Percentiles rank a stretch among this genome's conserved stretches.
Evolutionary conservation across 768 basidiomycete genomes (phyloP).

Genomic region (Mycena maculata): DNA sequence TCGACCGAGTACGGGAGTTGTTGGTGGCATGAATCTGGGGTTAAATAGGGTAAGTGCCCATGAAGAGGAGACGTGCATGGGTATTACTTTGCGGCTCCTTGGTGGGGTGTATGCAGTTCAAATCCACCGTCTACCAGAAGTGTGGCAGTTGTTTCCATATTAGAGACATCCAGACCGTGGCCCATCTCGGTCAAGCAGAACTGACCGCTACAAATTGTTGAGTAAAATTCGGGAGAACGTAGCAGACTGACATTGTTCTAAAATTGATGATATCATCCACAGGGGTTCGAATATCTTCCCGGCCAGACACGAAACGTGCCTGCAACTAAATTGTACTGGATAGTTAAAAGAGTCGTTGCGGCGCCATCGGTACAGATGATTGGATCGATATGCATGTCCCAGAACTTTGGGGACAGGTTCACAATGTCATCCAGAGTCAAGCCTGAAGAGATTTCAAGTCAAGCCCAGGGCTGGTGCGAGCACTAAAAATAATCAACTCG

Average conservation of each 20-base stretch:
- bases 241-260: background rate
- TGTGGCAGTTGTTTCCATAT: conserved; percentile 53
- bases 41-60: background rate
- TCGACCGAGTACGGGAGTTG: conserved; percentile 43
- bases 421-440: conserved; percentile 24
- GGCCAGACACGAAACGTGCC: conserved; percentile 23
- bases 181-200: conserved; percentile 51
- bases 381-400: conserved; percentile 28
- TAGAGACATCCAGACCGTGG: conserved; percentile 51
- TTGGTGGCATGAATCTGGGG: conserved; percentile 50
- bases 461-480: too few relatives aligned
- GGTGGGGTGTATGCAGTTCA: conserved; percentile 45
- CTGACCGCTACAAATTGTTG: conserved; percentile 38
- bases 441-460: too few relatives aligned
- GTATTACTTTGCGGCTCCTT: conserved; percentile 47
- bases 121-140: conserved; percentile 44
- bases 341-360: conserved; percentile 19
- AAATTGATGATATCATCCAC: conserved; percentile 17
- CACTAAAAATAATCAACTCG: too few relatives aligned
- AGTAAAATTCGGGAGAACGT: background rate
- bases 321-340: conserved; percentile 30
- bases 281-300: conserved; percentile 1
- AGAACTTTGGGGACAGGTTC: conserved; percentile 15
- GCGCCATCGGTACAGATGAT: conserved; percentile 19
- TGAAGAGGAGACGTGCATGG: background rate